These are phyloP conservation scores for Kwoniella botswanensis DNA, from an alignment of 768 basidiomycete species.

Conservation along the genomic window DNA sequence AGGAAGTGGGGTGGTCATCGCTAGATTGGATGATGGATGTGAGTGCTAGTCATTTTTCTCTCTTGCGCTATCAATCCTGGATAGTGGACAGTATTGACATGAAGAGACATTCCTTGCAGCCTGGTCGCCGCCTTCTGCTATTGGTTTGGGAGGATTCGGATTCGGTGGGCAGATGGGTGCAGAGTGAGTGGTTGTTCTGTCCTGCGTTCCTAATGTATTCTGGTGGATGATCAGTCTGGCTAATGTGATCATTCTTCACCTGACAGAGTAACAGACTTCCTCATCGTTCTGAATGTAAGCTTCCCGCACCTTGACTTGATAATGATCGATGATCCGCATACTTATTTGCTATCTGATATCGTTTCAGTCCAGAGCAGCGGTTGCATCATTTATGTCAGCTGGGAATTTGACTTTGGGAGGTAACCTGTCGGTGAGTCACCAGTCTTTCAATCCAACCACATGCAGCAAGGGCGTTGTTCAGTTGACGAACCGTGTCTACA, in stretches of 20 bases:
- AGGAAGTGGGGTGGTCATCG: constrained; percentile 87
- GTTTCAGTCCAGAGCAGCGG: constrained; percentile 56
- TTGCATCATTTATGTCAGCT: constrained; percentile 89
- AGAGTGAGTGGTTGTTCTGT: constrained; percentile 47
- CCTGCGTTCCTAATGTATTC: too few relatives aligned
- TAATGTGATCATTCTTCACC: constrained; percentile 60
- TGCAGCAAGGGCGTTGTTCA: too few relatives aligned
- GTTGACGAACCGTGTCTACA: background rate
- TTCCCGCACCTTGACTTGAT: constrained; percentile 42
- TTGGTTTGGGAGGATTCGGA: constrained; percentile 88
- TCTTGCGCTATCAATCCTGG: too few relatives aligned
- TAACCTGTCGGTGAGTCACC: constrained; percentile 72
- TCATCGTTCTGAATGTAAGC: constrained; percentile 76
- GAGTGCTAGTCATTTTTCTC: constrained; percentile 55
- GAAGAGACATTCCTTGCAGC: constrained; percentile 60
- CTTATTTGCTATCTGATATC: background rate
- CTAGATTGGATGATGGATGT: constrained; percentile 79
- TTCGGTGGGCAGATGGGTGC: constrained; percentile 69
- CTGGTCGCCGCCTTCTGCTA: constrained; percentile 94
- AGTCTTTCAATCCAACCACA: too few relatives aligned
- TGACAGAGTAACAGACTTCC: constrained; percentile 76
- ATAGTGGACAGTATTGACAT: background rate
- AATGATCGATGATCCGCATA: constrained; percentile 62
- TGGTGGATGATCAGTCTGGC: background rate
- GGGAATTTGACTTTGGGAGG: constrained; percentile 89